Percentiles rank a stretch among this genome's conserved stretches.
Evolutionary conservation across 768 basidiomycete species (phyloP).

Genomic region (Suillus brevipes): DNA sequence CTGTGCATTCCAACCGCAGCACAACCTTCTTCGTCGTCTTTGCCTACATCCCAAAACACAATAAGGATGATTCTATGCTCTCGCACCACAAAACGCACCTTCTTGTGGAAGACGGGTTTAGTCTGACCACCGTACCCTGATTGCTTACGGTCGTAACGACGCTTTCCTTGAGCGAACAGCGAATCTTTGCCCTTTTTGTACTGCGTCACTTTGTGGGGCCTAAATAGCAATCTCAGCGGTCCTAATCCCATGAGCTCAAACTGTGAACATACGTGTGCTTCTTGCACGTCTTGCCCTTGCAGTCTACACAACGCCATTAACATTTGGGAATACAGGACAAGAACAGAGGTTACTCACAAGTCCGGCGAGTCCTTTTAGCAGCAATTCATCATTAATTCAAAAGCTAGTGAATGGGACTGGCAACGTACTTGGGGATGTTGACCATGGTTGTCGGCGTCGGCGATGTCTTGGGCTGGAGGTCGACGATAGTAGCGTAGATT

Average conservation of each 20-base stretch:
- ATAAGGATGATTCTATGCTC: not conserved
- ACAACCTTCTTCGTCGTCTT: slow-evolving; percentile 99
- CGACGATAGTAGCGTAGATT: slow-evolving; percentile 12
- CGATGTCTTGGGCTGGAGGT: slow-evolving; percentile 15
- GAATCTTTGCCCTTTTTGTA: slow-evolving; percentile 99
- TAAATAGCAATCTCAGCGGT: slow-evolving; percentile 32
- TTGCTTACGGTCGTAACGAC: slow-evolving; percentile 99
- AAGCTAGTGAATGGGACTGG: not conserved
- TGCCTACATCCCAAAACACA: slow-evolving; percentile 49
- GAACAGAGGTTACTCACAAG: slow-evolving; percentile 62
- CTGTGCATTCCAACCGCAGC: slow-evolving; percentile 94
- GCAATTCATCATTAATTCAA: slow-evolving; percentile 16
- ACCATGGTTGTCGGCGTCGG: slow-evolving; percentile 62
- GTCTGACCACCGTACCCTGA: slow-evolving; percentile 99
- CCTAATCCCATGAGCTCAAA: not conserved
- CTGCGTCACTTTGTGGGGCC: slow-evolving; percentile 99
- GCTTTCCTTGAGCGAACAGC: slow-evolving; percentile 97
- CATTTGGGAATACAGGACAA: slow-evolving; percentile 3
- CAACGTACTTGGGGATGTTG: slow-evolving; percentile 89
- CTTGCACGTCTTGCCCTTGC: slow-evolving; percentile 96
- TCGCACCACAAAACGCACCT: slow-evolving; percentile 48
- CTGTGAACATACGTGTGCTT: slow-evolving; percentile 85
- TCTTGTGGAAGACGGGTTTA: slow-evolving; percentile 99
- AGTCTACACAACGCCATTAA: slow-evolving; percentile 47
- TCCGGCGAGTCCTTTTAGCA: slow-evolving; percentile 79